Base-by-base conservation (phyloP, 805 yeast species). In the Wickerhamiella shivajii region DNA sequence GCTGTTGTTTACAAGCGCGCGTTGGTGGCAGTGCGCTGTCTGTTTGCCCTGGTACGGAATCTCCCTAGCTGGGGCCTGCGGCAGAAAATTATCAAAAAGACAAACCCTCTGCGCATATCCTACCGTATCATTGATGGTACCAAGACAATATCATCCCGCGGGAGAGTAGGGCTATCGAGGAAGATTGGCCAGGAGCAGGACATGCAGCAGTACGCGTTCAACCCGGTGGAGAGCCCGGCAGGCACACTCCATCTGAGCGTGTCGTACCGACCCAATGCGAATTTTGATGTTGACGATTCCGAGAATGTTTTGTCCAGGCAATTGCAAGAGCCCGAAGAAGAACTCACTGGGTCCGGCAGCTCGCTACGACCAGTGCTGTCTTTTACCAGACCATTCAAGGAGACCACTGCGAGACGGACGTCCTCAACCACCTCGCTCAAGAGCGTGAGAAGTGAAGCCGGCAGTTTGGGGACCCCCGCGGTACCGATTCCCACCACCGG, bases 91-190 rank as follows among this genome's bases (percentile, higher is more conserved):
- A 39, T 50, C n/a, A 59, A 57, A 40, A 55, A 54, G 28, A 61
- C 59, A 40, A 41, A 59, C 1, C 59, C 64, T 5, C 52, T 74
- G 36, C 53, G 53, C 27, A 55, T 85, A 2, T 70, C 72, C 5
- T 68, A 76, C 31, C 64, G 81, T 8, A 44, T 59, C 10, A 49
- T 79, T 20, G 85, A 84, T 51, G 95, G 94, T 0, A 67, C 75
- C 11, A 69, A 71, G 43, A 77, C 90, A 1, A 78, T 85, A 18
- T 63, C 74, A 8, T 76, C 92, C 1, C 75, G 74, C 50, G 93
- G 94, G 3, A 60, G 96, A 40, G 68, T 84, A 16, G 96, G 96
- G 0, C 62, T 87, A 34, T 74, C 87, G 40, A 77, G 77, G 50
- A 59, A 75, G 3, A 65, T 76, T 2, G 13, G 37, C 70, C 54